Evolutionary conservation across 2,329 filamentous ascomycete genomes (phyloP).

Genomic region (Fusarium nematophilum): DNA sequence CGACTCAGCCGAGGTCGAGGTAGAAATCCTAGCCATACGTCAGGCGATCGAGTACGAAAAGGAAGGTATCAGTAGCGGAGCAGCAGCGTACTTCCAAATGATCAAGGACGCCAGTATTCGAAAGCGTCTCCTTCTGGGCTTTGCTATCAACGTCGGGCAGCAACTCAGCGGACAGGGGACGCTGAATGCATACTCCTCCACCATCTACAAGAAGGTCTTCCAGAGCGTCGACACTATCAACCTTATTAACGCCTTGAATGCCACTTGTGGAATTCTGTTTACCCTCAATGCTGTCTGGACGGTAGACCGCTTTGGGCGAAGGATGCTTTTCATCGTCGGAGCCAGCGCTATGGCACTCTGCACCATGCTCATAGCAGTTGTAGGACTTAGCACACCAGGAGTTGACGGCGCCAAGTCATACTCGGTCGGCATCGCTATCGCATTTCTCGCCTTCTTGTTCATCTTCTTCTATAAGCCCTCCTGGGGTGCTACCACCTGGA

Average conservation of each 20-base stretch:
- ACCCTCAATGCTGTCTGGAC: conserved; percentile 80
- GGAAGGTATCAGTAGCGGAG: conserved; percentile 50
- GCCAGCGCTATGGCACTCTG: conserved; percentile 74
- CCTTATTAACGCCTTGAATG: conserved; percentile 78
- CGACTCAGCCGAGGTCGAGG: conserved; percentile 71
- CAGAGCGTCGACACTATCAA: conserved; percentile 67
- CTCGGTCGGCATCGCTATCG: conserved; percentile 71
- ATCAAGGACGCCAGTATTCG: conserved; percentile 76
- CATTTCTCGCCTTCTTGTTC: conserved; percentile 74
- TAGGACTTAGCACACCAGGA: conserved; percentile 60
- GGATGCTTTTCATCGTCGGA: conserved; percentile 74
- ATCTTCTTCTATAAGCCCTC: conserved; percentile 75
- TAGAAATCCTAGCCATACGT: conserved; percentile 72
- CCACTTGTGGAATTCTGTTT: conserved; percentile 77
- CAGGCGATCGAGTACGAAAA: conserved; percentile 77
- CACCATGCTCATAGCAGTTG: conserved; percentile 68
- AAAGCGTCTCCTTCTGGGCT: conserved; percentile 71
- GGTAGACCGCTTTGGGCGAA: conserved; percentile 75
- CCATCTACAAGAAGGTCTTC: conserved; percentile 78
- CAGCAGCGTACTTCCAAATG: conserved; percentile 70
- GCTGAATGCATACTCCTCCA: conserved; percentile 76
- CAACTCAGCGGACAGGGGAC: conserved; percentile 78
- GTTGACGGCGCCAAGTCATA: conserved; percentile 61
- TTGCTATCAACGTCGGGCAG: conserved; percentile 75
- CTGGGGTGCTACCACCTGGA: conserved; percentile 77